Evolutionary conservation across 257 asterid genomes (phyloP).

Genomic region (Fraxinus cuspidata): DNA sequence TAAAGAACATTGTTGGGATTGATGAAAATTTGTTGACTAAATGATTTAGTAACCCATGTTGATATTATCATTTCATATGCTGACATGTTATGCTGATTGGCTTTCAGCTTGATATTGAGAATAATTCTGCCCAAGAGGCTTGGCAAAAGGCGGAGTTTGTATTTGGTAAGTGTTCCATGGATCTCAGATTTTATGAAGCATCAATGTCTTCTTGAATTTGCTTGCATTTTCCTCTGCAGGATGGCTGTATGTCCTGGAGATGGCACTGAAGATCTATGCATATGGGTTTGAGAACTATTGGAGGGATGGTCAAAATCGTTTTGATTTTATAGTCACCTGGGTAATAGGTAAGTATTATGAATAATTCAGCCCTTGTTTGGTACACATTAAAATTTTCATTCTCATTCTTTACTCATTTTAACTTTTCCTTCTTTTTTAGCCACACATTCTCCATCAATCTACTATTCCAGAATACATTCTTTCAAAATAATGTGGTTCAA

Average conservation of each 20-base stretch:
- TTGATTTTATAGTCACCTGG: slow-evolving; percentile 89
- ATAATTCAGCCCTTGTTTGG: too few relatives aligned
- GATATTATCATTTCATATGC: slow-evolving; percentile 13
- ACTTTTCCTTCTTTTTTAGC: too few relatives aligned
- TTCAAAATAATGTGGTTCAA: too few relatives aligned
- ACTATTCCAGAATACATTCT: too few relatives aligned
- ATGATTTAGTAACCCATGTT: slow-evolving; percentile 7
- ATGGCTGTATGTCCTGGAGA: slow-evolving; percentile 93
- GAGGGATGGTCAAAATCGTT: slow-evolving; percentile 96
- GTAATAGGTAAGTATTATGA: slow-evolving; percentile 70
- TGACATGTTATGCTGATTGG: slow-evolving; percentile 28
- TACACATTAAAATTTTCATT: too few relatives aligned
- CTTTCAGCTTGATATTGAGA: slow-evolving; percentile 85
- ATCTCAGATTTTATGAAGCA: slow-evolving; percentile 15
- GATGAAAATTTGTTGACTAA: slow-evolving; percentile 21
- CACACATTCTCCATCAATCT: too few relatives aligned
- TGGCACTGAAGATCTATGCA: slow-evolving; percentile 79
- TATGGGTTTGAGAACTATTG: slow-evolving; percentile 86
- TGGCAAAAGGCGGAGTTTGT: slow-evolving; percentile 89
- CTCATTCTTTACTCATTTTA: too few relatives aligned
- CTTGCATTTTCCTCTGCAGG: slow-evolving; percentile 57
- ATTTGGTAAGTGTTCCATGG: slow-evolving; percentile 65
- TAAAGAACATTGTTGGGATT: slow-evolving; percentile 1
- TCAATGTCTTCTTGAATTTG: slow-evolving; percentile 16
- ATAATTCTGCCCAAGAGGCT: slow-evolving; percentile 68